Evolutionary conservation across 2,329 filamentous ascomycete species (phyloP).

Genomic region (Fusarium continuum): DNA sequence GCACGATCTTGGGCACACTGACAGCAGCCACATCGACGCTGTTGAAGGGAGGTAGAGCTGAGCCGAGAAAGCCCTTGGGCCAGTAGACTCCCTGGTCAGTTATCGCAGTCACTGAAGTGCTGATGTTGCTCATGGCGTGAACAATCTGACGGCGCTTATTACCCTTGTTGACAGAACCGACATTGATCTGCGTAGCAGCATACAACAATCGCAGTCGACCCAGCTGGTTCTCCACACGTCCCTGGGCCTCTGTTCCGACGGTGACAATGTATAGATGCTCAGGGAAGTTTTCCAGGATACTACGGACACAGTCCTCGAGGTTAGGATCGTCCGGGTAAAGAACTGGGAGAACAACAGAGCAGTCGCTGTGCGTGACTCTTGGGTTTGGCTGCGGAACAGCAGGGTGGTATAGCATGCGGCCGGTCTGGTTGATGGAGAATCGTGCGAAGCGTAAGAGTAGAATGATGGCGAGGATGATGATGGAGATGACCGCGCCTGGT

Average conservation of each 20-base stretch:
- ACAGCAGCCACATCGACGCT: constrained; percentile 8
- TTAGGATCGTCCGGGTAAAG: background rate
- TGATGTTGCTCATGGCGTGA: constrained; percentile 10
- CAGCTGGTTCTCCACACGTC: background rate
- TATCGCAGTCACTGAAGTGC: constrained; percentile 7
- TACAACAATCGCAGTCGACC: background rate
- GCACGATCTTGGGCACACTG: constrained; percentile 11
- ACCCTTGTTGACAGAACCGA: constrained; percentile 22
- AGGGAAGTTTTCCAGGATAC: constrained; percentile 16
- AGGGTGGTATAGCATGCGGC: background rate
- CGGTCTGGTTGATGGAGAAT: background rate
- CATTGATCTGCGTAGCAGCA: constrained; percentile 7
- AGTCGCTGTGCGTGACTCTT: background rate
- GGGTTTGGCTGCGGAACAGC: background rate
- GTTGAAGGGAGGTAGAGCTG: constrained; percentile 17
- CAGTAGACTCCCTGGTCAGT: constrained; percentile 28
- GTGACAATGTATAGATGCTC: constrained; percentile 7
- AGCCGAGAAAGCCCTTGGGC: constrained; percentile 11
- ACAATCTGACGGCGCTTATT: constrained; percentile 32
- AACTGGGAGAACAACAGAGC: constrained; percentile 24
- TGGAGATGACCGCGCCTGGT: background rate
- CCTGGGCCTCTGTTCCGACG: background rate
- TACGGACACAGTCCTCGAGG: background rate
- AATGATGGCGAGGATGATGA: background rate
- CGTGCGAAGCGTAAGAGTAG: background rate